Base-by-base conservation (phyloP, 2,329 filamentous ascomycete genomes). In the Decorospora gaudefroyi region DNA sequence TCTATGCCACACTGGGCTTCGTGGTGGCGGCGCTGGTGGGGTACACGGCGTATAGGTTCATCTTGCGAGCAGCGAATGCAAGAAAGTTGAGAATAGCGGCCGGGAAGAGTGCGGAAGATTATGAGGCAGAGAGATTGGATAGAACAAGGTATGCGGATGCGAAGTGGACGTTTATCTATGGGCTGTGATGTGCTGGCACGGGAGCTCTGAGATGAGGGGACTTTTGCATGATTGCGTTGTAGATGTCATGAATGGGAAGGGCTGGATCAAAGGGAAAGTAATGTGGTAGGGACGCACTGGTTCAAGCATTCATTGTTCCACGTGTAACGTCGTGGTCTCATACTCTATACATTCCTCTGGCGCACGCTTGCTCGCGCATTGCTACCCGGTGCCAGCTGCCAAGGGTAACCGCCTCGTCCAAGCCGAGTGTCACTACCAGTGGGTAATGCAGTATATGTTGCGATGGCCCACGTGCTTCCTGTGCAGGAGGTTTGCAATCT, bases 131-230 rank as follows among this genome's bases (percentile, higher is more conserved):
- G 41, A 53, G 55, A 9, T n/a, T 37, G 28, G 45, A 53, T 34
- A 23, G 22, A 22, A 42, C 46, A 3, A 36, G 57, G 30, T 61
- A 59, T 39, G 52, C 54, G 23, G 58, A 63, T 43, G 46, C 46
- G 18, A 62, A 62, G 44, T 56, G 52, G 53, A 61, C 57, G 10
- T 63, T 63, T 39, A 35, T 57, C 5, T 63, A 63, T 34, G 58
- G 60, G 3, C 31, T 62, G 13, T 62, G 37, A 46, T n/a, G n/a
- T n/a, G n/a, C n/a, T n/a, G n/a, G n/a, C n/a, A n/a, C n/a, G n/a
- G n/a, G n/a, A n/a, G n/a, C n/a, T n/a, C n/a, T n/a, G n/a, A n/a
- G n/a, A n/a, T n/a, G n/a, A n/a, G n/a, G n/a, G n/a, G n/a, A n/a
- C n/a, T n/a, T n/a, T n/a, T n/a, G n/a, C n/a, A n/a, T n/a, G n/a